Evolutionary conservation across 345 rosid genomes (phyloP), one percentile per base, ranked within the genome.

Genomic region (Hirschfeldia incana): DNA sequence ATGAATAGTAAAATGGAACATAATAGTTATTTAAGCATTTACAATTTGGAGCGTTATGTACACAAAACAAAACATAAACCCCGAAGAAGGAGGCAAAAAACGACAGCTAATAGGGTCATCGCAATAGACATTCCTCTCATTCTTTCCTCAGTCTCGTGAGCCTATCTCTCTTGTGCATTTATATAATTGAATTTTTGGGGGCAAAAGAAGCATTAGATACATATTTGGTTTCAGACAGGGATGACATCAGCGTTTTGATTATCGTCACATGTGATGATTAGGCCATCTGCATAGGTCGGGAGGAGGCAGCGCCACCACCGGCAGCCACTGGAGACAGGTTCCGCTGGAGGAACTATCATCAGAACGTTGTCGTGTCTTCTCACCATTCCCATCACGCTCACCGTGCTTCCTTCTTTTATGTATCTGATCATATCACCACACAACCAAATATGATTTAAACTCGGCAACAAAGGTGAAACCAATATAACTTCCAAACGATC

Each of bases 361-460:
- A 94, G 87, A 46, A 91, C 87, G 6, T 91, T 92, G 69, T 91
- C 97, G 39, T 92, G 98, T 53, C 94, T 87, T 66, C 90, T 92
- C 36, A 94, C 94, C 30, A 94, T 89, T 32, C 98, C 98, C 97
- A 94, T 89, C 74, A 94, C 97, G 81, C 97, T 94, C 59, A 94
- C 94, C 0, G 98, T 94, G 90, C 94, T 92, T 67, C 98, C 97
- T 91, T 94, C 98, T 83, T 91, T 89, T 70, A 94, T 88, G 72
- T 86, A 90, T 81, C 98, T 94, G 93, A 68, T 34, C 66, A 67
- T 21, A 21, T 29, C 27, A 33, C 33, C 2, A 53, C 27, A 16
- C 26, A 6, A 16, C 2, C 17, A 53, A 4, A 4, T 51, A n/a
- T n/a, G 57, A 51, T 51, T 51, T 49, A 4, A n/a, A 49, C 16